A percentile compares a stretch with the other conserved stretches of the same genome.
phyloP scores from a whole-genome alignment of 2,329 filamentous ascomycete species.

The Lasiodiplodia sp. region DNA sequence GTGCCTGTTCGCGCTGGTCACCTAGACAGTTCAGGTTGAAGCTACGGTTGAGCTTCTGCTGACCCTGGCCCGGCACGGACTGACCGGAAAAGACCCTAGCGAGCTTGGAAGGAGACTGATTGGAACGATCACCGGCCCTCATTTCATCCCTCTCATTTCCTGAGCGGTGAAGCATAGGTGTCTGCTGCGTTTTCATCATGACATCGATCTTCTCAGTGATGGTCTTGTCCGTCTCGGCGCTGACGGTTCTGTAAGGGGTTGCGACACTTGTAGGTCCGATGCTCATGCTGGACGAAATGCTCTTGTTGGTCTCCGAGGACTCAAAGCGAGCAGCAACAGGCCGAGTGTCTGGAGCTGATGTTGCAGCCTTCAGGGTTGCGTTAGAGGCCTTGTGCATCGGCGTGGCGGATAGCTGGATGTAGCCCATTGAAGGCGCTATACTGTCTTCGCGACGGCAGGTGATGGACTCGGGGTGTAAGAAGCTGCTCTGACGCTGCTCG shows the following conservation, averaged over 20 bases:
- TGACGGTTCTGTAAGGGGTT: neutral
- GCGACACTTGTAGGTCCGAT: conserved; percentile 7
- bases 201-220: conserved; percentile 15
- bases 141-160: conserved; percentile 25
- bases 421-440: neutral
- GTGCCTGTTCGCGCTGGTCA: conserved; percentile 33
- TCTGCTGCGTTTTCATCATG: neutral
- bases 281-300: conserved; percentile 25
- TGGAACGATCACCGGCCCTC: neutral
- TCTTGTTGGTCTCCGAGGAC: conserved; percentile 16
- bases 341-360: neutral
- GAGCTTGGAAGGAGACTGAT: conserved; percentile 35
- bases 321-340: conserved; percentile 5
- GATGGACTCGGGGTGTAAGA: conserved; percentile 8
- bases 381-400: conserved; percentile 11
- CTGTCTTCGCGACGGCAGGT: neutral
- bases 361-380: conserved; percentile 7
- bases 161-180: conserved; percentile 24
- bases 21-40: conserved; percentile 36
- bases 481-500: conserved; percentile 5
- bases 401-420: neutral
- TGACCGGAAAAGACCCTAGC: conserved; percentile 32
- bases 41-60: conserved; percentile 39
- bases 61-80: conserved; percentile 34
- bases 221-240: conserved; percentile 1